Base-by-base conservation (phyloP, 2,329 filamentous ascomycete species). In the Phaeosphaeriaceae sp. region DNA sequence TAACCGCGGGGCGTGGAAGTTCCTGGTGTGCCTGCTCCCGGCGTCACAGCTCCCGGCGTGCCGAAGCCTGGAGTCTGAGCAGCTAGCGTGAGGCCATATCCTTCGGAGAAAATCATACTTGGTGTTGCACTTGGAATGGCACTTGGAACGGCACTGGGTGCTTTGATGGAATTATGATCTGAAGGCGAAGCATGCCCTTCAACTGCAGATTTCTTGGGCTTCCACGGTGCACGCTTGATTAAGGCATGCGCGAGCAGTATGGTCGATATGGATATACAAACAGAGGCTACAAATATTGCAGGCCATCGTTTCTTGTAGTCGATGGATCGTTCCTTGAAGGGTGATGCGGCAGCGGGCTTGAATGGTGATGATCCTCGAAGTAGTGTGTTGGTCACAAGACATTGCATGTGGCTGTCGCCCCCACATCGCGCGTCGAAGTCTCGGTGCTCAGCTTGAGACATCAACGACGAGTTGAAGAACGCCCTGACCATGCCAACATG, bases 391-490 rank as follows among this genome's bases (percentile, higher is more conserved):
- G 65, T 56, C 48, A 74, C 71, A 5, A 58, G 62, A 53, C 76
- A 78, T 17, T 69, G 71, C 61, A 53, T 76, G 77, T 17, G 69
- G 69, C 44, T 65, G 58, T 7, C 58, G 40, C 15, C 60, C n/a
- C 44, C 54, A 55, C 76, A 78, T 51, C 68, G 65, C 9, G 61
- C 41, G 50, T 76, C 69, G 51, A 74, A 78, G 2, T 57, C 55
- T 3, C 48, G 49, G 33, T 62, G 61, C 5, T 69, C 61, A 5
- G 69, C 63, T n/a, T 60, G 47, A 5, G 72, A 77, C 67, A 74
- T 77, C 20, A 71, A 53, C 6, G 80, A 81, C 5, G 78, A 78
- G 59, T 82, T 82, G 72, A 82, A 82, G 63, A 82, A 82, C 1
- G 76, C 63, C 17, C 80, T 70, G 7, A 78, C 67, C 76, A 77